Evolutionary conservation across 179 eudicot species (phyloP).

Genomic region (Silene coronaria): DNA sequence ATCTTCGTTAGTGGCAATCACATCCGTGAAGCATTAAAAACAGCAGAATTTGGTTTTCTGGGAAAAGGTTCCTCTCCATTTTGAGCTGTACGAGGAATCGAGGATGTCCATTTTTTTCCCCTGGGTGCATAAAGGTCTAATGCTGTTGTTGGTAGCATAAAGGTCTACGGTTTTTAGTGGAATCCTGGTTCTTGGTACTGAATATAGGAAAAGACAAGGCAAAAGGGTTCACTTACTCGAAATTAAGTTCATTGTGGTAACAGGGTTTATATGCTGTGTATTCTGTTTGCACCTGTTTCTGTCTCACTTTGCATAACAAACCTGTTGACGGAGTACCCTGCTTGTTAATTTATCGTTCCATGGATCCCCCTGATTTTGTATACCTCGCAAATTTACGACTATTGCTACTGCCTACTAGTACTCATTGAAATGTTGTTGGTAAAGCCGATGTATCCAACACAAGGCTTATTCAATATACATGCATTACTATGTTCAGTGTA

Average conservation of each 20-base stretch:
- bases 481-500: no score
- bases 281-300: background rate
- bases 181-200: background rate
- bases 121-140: background rate
- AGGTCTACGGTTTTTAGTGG: conserved; percentile 8
- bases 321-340: background rate
- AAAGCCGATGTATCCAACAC: no score
- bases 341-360: background rate
- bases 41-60: background rate
- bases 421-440: no score
- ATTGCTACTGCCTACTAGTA: background rate
- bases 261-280: background rate
- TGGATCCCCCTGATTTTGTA: background rate
- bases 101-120: background rate
- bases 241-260: background rate
- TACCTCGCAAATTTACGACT: background rate
- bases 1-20: background rate
- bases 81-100: background rate
- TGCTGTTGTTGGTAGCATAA: background rate
- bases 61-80: background rate
- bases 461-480: no score
- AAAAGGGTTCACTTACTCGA: background rate
- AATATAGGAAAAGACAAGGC: background rate
- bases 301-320: background rate
- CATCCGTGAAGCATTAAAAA: background rate